phyloP scores from a whole-genome alignment of 225 moss, liverwort and hornwort genomes.

The Pleurozium schreberi region DNA sequence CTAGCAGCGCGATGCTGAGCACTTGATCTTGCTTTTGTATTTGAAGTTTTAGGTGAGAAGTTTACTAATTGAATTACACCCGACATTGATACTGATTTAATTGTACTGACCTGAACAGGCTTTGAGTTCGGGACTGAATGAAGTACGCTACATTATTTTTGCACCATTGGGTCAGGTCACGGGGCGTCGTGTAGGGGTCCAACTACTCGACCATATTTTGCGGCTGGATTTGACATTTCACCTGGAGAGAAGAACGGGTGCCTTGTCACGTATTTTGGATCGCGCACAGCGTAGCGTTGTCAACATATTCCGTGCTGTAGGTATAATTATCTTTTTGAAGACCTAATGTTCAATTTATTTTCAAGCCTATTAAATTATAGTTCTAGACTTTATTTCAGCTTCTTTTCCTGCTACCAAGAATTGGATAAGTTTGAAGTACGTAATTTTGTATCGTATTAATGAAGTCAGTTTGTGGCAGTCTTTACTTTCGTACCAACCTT shows the following conservation, averaged over 20 bases:
- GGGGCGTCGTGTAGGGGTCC: slow-evolving; percentile 82
- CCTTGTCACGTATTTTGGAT: slow-evolving; percentile 84
- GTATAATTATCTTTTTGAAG: slow-evolving; percentile 14
- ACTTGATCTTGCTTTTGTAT: not conserved
- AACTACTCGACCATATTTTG: slow-evolving; percentile 83
- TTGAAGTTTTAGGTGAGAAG: not conserved
- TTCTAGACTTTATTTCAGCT: not conserved
- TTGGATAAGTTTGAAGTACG: not conserved
- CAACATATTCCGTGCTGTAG: slow-evolving; percentile 91
- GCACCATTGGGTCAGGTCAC: slow-evolving; percentile 94
- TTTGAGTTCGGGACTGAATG: slow-evolving; percentile 76
- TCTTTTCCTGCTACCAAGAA: not conserved
- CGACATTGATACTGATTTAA: not conserved
- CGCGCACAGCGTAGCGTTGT: slow-evolving; percentile 95
- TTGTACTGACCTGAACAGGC: slow-evolving; percentile 40
- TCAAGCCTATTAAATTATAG: not conserved
- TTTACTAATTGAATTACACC: not conserved
- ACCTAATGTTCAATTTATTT: not conserved
- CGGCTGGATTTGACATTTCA: slow-evolving; percentile 81
- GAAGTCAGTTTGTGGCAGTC: slow-evolving; percentile 30
- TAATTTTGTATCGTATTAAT: not conserved
- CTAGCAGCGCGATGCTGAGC: not conserved
- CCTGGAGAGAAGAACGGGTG: slow-evolving; percentile 85
- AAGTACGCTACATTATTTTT: slow-evolving; percentile 85
- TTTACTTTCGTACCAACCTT: slow-evolving; percentile 91